These are phyloP conservation scores for Tilletia walkeri DNA, from an alignment of 1,284 basidiomycete genomes.

Conservation along the genomic window DNA sequence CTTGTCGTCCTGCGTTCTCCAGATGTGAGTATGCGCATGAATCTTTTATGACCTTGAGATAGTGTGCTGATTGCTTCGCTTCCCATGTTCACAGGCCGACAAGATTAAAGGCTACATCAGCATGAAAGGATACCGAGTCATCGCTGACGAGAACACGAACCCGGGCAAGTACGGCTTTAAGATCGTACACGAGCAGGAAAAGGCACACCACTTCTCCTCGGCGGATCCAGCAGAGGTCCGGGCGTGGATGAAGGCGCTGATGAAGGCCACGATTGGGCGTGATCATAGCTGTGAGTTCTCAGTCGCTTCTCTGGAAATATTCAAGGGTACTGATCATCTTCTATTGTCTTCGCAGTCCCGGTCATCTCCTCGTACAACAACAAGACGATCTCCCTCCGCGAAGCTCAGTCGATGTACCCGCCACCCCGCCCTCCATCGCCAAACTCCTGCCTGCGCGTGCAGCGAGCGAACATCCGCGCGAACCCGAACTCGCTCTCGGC, in stretches of 20 bases:
- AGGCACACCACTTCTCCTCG: constrained; percentile 85
- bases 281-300: constrained; percentile 37
- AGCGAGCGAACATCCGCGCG: constrained; percentile 79
- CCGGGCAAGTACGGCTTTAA: constrained; percentile 94
- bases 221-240: constrained; percentile 79
- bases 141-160: constrained; percentile 86
- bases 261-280: constrained; percentile 94
- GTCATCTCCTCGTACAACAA: constrained; percentile 97
- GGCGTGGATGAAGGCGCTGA: constrained; percentile 99
- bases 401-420: constrained; percentile 93
- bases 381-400: constrained; percentile 87
- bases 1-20: constrained; percentile 43
- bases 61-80: neutral
- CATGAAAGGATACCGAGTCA: constrained; percentile 86
- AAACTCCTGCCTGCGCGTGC: constrained; percentile 77
- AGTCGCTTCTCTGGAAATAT: too few relatives aligned
- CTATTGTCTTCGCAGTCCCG: constrained; percentile 58
- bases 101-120: constrained; percentile 93
- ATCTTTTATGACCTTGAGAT: neutral
- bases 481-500: constrained; percentile 85
- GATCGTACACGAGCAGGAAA: constrained; percentile 83
- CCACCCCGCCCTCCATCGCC: constrained; percentile 88
- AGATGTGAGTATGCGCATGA: neutral
- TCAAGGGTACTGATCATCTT: too few relatives aligned
- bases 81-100: constrained; percentile 28